phyloP scores from a whole-genome alignment of 345 rosid species.

The Acer saccharum region DNA sequence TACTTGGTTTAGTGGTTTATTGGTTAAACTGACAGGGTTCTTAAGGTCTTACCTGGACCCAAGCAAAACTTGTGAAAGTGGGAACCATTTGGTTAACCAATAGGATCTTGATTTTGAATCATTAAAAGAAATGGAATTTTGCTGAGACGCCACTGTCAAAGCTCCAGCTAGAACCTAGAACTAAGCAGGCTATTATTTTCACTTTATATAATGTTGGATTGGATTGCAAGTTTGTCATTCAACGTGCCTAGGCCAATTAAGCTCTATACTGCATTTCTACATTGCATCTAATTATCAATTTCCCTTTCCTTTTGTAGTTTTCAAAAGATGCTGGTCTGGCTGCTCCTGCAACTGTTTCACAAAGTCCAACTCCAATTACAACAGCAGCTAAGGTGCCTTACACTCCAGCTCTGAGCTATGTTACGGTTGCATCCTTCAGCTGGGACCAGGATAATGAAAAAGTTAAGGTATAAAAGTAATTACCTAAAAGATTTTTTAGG shows the following conservation, averaged over 20 bases:
- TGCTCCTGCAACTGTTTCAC: constrained; percentile 29
- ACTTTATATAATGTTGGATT: background rate
- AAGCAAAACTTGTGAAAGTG: no score
- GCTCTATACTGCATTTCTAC: background rate
- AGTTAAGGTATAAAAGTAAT: constrained; percentile 66
- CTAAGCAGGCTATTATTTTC: background rate
- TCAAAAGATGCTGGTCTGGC: constrained; percentile 33
- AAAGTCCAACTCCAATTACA: constrained; percentile 42
- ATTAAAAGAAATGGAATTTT: background rate
- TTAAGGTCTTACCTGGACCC: no score
- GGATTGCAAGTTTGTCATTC: background rate
- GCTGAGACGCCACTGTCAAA: background rate
- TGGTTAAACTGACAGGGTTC: no score
- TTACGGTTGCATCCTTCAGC: constrained; percentile 75
- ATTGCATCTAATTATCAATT: background rate
- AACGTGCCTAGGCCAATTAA: background rate
- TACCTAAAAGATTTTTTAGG: background rate
- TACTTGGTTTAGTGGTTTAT: no score
- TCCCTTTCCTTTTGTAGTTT: constrained; percentile 30
- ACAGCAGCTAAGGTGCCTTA: constrained; percentile 44
- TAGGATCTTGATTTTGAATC: background rate
- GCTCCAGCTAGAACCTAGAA: background rate
- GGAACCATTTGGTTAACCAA: background rate
- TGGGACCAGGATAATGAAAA: constrained; percentile 98
- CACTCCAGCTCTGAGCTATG: constrained; percentile 42